Evolutionary conservation across 1,284 basidiomycete species (phyloP).

Genomic region (Heterobasidion annosum): DNA sequence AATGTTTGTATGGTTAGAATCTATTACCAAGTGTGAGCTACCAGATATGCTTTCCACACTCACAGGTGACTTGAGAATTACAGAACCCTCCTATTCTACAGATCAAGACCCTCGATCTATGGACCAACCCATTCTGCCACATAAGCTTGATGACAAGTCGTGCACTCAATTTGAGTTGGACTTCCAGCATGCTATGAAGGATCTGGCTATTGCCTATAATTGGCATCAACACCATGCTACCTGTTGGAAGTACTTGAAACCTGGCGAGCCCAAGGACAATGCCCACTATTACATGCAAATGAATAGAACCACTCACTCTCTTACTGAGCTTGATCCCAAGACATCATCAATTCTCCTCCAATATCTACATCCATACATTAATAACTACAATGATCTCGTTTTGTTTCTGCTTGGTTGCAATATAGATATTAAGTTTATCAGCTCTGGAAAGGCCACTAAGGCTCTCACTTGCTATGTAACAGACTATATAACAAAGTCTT

Average conservation of each 20-base stretch:
- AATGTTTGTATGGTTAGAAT: constrained; percentile 9
- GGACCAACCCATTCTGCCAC: not conserved
- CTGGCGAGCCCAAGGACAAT: constrained; percentile 1
- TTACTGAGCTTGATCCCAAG: not conserved
- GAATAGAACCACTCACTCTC: not conserved
- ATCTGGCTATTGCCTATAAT: constrained; percentile 2
- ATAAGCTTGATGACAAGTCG: not conserved
- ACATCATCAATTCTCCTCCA: not conserved
- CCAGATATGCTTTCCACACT: constrained; percentile 1
- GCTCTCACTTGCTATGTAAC: not conserved
- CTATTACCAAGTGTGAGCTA: constrained; percentile 8
- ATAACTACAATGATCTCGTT: constrained; percentile 1
- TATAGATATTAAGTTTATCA: constrained; percentile 2
- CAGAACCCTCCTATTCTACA: not conserved
- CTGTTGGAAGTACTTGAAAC: constrained; percentile 9
- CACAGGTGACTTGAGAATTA: not conserved
- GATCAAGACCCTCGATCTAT: not conserved
- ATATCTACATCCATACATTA: not conserved
- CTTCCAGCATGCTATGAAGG: constrained; percentile 1
- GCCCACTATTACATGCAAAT: constrained; percentile 7
- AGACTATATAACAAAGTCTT: constrained; percentile 1
- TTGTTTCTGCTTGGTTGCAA: not conserved
- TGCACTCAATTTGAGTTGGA: not conserved
- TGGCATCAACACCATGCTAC: constrained; percentile 6
- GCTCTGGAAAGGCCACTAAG: not conserved